phyloP scores from a whole-genome alignment of 2,329 filamentous ascomycete genomes.

The Albifimbria verrucaria region DNA sequence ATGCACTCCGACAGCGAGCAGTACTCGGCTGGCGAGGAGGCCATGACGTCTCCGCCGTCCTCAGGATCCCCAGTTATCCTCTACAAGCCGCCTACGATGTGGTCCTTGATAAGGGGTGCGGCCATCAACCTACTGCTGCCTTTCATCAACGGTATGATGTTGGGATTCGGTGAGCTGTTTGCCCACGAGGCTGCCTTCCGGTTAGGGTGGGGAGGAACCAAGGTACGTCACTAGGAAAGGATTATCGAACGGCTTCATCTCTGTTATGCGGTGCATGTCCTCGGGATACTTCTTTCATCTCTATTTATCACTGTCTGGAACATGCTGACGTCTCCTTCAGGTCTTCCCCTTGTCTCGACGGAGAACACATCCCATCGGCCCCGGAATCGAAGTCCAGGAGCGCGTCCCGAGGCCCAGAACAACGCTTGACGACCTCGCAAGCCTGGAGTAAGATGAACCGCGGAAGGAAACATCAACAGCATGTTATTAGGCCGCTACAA shows the following conservation, averaged over 20 bases:
- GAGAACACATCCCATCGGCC: conserved; percentile 65
- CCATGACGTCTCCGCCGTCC: conserved; percentile 58
- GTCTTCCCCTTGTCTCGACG: conserved; percentile 60
- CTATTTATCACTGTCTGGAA: not conserved
- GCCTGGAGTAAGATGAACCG: conserved; percentile 59
- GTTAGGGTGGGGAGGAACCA: conserved; percentile 89
- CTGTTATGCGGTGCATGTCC: not conserved
- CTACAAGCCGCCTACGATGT: conserved; percentile 85
- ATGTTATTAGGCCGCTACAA: too few species aligned
- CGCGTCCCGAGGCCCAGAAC: conserved; percentile 55
- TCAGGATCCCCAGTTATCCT: conserved; percentile 71
- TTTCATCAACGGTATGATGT: conserved; percentile 97
- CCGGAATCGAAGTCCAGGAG: conserved; percentile 77
- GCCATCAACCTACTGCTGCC: conserved; percentile 95
- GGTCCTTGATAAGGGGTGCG: conserved; percentile 79
- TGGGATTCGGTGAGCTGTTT: conserved; percentile 95
- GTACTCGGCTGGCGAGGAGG: conserved; percentile 66
- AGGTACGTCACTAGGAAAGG: conserved; percentile 56
- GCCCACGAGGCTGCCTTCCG: conserved; percentile 93
- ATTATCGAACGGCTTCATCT: not conserved
- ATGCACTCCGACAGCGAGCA: conserved; percentile 82
- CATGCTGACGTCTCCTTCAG: conserved; percentile 30
- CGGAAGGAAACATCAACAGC: too few species aligned
- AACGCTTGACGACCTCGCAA: conserved; percentile 63
- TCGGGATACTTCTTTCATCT: too few species aligned